Conservation (phyloP, 1,284 basidiomycete species). For the Chalciporus piperatoides region DNA sequence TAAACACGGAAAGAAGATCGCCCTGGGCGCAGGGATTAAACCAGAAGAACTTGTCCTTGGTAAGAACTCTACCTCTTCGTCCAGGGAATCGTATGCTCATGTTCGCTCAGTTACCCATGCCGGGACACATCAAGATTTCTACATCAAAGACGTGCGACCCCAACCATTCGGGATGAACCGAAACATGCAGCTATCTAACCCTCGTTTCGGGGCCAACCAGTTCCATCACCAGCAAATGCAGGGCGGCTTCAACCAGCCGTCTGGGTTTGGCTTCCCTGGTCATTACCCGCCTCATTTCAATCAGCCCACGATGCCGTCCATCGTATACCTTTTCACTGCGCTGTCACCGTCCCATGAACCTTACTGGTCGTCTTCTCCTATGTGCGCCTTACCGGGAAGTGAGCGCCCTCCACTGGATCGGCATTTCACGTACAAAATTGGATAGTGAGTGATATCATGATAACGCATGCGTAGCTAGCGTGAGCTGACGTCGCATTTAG, state of each 20-base stretch:
- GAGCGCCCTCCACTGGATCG: conserved; percentile 27
- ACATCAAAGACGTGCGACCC: conserved; percentile 34
- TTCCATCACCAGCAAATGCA: conserved; percentile 18
- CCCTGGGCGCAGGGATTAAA: conserved; percentile 33
- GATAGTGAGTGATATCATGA: conserved; percentile 31
- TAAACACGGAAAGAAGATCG: conserved; percentile 35
- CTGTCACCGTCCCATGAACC: conserved; percentile 29
- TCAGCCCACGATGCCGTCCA: conserved; percentile 30
- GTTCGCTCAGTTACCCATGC: conserved; percentile 34
- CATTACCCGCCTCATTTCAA: conserved; percentile 11
- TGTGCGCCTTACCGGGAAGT: conserved; percentile 20
- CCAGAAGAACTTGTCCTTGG: conserved; percentile 46
- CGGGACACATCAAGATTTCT: conserved; percentile 38
- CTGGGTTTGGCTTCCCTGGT: conserved; percentile 11
- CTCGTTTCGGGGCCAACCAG: conserved; percentile 12
- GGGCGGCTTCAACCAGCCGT: conserved; percentile 15
- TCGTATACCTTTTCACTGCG: conserved; percentile 40
- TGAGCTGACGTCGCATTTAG: conserved; percentile 12
- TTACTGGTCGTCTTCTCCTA: conserved; percentile 38
- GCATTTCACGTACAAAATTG: conserved; percentile 37
- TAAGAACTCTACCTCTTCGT: conserved; percentile 21
- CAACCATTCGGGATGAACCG: conserved; percentile 18
- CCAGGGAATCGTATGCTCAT: not conserved
- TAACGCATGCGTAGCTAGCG: not conserved
- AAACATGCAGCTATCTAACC: not conserved